Conservation (phyloP, 257 asterid genomes). For the Echites panduratus region DNA sequence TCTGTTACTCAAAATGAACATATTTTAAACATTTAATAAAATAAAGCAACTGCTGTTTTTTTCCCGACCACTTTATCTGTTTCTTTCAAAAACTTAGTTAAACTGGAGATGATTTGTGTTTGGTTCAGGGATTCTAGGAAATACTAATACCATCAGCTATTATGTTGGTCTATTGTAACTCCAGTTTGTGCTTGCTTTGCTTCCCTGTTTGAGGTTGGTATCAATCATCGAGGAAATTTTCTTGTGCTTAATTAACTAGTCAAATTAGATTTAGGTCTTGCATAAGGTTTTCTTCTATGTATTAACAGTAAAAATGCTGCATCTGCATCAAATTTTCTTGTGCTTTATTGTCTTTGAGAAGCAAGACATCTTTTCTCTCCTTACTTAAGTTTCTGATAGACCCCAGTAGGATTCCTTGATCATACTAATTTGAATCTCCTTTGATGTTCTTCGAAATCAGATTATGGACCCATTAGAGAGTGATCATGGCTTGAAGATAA, state of each 20-base stretch:
- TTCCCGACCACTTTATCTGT: neutral
- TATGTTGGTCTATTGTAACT: too few species aligned
- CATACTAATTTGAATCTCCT: neutral
- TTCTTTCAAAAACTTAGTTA: neutral
- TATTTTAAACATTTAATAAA: neutral
- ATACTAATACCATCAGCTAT: too few species aligned
- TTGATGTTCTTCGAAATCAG: conserved; percentile 31
- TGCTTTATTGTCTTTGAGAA: neutral
- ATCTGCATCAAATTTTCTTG: neutral
- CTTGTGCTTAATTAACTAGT: neutral
- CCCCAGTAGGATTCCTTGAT: neutral
- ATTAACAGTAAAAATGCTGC: neutral
- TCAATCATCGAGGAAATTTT: neutral
- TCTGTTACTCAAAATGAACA: neutral
- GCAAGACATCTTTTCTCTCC: neutral
- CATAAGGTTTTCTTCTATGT: neutral
- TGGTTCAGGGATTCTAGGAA: too few species aligned
- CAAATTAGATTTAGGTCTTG: neutral
- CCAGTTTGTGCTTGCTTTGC: too few species aligned
- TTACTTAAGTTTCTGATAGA: neutral
- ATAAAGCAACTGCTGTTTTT: neutral
- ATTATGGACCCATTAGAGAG: conserved; percentile 20
- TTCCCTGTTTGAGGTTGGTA: too few species aligned
- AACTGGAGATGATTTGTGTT: neutral
- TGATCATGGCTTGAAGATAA: conserved; percentile 59